These are phyloP conservation scores for Trichoderma atrobrunneum DNA, from an alignment of 2,329 filamentous ascomycete species.

Conservation along the genomic window DNA sequence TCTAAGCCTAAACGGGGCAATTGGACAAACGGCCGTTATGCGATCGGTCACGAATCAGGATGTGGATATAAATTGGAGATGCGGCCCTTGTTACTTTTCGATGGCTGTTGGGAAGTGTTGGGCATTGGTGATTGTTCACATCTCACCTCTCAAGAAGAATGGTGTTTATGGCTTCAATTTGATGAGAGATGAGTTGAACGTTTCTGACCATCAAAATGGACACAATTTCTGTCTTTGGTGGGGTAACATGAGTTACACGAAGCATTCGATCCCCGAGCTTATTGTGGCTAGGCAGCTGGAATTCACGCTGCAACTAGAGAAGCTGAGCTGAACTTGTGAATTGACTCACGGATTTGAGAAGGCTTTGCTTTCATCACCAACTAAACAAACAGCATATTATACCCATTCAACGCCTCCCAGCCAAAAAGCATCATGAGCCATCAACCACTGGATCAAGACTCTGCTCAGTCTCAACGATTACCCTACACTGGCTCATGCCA, in stretches of 20 bases:
- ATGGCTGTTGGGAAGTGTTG: background rate
- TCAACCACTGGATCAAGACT: background rate
- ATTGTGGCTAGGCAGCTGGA: background rate
- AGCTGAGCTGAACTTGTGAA: background rate
- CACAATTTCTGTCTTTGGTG: background rate
- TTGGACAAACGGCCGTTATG: background rate
- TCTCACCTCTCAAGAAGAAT: background rate
- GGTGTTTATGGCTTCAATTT: background rate
- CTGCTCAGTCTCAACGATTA: constrained; percentile 11
- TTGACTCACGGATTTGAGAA: background rate
- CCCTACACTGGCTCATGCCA: constrained; percentile 44
- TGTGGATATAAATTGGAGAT: background rate
- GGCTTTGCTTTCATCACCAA: background rate
- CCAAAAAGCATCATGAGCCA: background rate
- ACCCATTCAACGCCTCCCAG: too few relatives aligned
- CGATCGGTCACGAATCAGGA: background rate
- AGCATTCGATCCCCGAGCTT: background rate
- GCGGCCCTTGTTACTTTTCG: background rate
- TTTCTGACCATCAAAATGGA: background rate
- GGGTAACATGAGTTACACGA: background rate
- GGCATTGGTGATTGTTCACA: background rate
- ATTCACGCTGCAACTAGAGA: background rate
- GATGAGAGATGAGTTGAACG: background rate
- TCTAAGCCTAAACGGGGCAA: constrained; percentile 1
- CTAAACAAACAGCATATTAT: too few relatives aligned